These are phyloP conservation scores for Saturnispora zaruensis DNA, from an alignment of 805 yeast species.

Conservation along the genomic window DNA sequence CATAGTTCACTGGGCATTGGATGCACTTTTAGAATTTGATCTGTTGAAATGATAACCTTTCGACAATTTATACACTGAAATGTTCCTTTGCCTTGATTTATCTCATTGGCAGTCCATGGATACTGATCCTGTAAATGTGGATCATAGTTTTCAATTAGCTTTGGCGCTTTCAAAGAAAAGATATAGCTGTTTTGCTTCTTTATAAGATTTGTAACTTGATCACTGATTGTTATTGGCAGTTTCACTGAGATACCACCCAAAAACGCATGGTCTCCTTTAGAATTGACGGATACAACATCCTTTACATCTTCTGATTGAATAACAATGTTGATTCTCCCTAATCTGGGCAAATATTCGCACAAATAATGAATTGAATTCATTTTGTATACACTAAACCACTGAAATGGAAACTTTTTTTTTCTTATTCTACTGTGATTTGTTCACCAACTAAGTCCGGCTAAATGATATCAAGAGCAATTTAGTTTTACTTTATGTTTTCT, in stretches of 20 bases:
- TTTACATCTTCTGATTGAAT: neutral
- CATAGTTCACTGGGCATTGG: slow-evolving; percentile 89
- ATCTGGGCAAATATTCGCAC: slow-evolving; percentile 6
- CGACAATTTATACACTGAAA: slow-evolving; percentile 18
- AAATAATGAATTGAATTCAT: neutral
- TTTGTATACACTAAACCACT: neutral
- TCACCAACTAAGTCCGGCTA: too few relatives aligned
- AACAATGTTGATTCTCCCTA: neutral
- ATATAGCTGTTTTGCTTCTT: neutral
- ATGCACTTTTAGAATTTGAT: slow-evolving; percentile 26
- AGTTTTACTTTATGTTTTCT: too few relatives aligned
- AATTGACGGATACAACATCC: neutral
- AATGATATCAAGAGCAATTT: too few relatives aligned
- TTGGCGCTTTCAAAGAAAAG: neutral
- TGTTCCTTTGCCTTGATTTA: slow-evolving; percentile 4
- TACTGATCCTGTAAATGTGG: slow-evolving; percentile 14
- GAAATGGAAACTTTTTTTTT: neutral
- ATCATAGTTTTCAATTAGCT: slow-evolving; percentile 1
- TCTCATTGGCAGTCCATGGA: slow-evolving; percentile 21
- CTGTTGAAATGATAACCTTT: slow-evolving; percentile 25
- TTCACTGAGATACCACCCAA: neutral
- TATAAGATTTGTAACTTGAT: neutral
- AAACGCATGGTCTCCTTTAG: neutral
- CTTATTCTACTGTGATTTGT: too few relatives aligned
- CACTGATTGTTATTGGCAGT: neutral